Evolutionary conservation across 768 basidiomycete species (phyloP).

Genomic region (Boletus rex-veris): DNA sequence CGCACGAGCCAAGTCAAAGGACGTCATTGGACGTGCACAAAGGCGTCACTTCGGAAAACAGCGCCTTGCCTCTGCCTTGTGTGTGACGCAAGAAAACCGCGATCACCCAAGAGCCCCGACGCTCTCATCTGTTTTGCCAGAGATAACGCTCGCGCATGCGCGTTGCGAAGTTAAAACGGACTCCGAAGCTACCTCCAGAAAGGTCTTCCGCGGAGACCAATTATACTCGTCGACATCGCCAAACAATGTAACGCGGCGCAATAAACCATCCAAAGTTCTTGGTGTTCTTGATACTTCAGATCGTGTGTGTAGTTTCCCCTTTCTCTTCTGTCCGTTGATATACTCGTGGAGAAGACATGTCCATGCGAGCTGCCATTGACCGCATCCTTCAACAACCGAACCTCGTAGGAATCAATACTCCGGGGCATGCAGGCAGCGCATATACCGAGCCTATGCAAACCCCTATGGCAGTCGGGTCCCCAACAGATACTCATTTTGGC

Average conservation of each 20-base stretch:
- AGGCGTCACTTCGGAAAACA: constrained; percentile 60
- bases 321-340: constrained; percentile 4
- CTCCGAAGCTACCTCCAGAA: not conserved
- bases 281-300: constrained; percentile 24
- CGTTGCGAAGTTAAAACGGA: constrained; percentile 3
- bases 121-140: constrained; percentile 14
- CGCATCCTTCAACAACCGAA: constrained; percentile 26
- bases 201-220: constrained; percentile 1
- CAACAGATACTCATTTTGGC: not conserved
- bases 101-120: not conserved
- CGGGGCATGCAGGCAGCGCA: not conserved
- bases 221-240: not conserved
- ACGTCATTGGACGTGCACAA: constrained; percentile 51
- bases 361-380: constrained; percentile 30
- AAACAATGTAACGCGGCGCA: constrained; percentile 4
- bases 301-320: constrained; percentile 20
- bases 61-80: constrained; percentile 48
- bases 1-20: constrained; percentile 55
- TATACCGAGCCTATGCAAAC: not conserved
- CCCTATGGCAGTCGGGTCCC: not conserved
- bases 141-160: constrained; percentile 28
- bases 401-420: constrained; percentile 20
- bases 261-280: constrained; percentile 24
- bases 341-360: constrained; percentile 16
- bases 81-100: constrained; percentile 9